Base-by-base conservation (phyloP, 1,284 basidiomycete species). In the Polyporus tsugae region DNA sequence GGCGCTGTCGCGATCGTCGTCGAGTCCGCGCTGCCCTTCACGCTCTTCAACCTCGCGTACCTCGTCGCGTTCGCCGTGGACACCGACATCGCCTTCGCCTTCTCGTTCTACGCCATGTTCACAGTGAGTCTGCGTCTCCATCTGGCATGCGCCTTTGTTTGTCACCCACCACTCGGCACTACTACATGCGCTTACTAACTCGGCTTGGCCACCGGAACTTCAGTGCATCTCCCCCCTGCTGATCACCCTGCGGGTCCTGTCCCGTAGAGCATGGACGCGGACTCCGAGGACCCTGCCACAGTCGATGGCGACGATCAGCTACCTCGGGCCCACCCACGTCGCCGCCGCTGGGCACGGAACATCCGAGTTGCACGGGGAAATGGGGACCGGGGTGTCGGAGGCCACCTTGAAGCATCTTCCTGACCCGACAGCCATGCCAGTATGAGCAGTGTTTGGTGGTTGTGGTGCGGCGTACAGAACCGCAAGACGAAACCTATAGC, bases 221-320 rank as follows among this genome's bases (percentile, higher is more conserved):
- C 66, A 80, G 79, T 75, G 70, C 36, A 69, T 81, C 2, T 76
- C 79, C 0, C 80, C 80, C 0, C 75, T 79, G 52, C 72, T 80
- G 22, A 80, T 81, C 60, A 78, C 78, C 19, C 70, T 78, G 6
- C 76, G 80, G 0, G 74, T 80, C 2, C 75, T 79, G 5, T 76
- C 76, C 66, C 76, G 78, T 15, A 59, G 66, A 6, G 80, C 76
- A 4, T 81, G 79, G 78, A 75, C 73, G 44, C 60, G 68, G 44
- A n/a, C 44, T 46, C 44, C 44, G n/a, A 46, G 6, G 44, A 22
- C n/a, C n/a, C 44, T n/a, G 17, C 42, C 6, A 15, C 44, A 46
- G 44, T 46, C 44, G n/a, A 46, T 22, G 19, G 7, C 44, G 44
- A 46, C 7, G 7, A 46, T 46, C 44, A 22, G 2, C 19, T 46